Percentiles rank a stretch among this genome's conserved stretches.
phyloP scores from a whole-genome alignment of 2,329 filamentous ascomycete species.

The Fusarium sp. region DNA sequence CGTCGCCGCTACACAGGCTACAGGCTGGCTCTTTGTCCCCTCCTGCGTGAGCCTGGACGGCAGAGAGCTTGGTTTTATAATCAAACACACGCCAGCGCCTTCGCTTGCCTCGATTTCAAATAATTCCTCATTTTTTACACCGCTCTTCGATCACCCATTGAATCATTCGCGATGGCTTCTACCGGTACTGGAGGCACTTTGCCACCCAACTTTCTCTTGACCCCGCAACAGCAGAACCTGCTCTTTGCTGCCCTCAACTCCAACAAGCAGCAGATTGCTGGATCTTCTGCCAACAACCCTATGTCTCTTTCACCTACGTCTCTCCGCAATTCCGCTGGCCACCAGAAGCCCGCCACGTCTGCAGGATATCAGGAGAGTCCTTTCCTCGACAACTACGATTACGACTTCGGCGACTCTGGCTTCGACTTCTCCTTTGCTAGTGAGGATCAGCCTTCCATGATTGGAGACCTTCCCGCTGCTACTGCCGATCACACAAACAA shows the following conservation, averaged over 20 bases:
- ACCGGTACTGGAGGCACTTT: slow-evolving; percentile 56
- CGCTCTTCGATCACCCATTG: slow-evolving; percentile 2
- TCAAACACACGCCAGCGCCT: slow-evolving; percentile 5
- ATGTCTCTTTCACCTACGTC: slow-evolving; percentile 60
- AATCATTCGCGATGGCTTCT: slow-evolving; percentile 59
- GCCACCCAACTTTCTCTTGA: slow-evolving; percentile 73
- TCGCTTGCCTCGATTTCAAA: slow-evolving; percentile 18
- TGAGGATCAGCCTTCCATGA: slow-evolving; percentile 72
- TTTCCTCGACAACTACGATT: slow-evolving; percentile 80
- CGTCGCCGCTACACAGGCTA: slow-evolving; percentile 33
- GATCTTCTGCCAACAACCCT: slow-evolving; percentile 51
- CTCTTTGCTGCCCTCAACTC: slow-evolving; percentile 81
- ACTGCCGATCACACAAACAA: slow-evolving; percentile 15
- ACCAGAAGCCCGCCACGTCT: slow-evolving; percentile 53
- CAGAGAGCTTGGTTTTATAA: slow-evolving; percentile 44
- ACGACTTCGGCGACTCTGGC: slow-evolving; percentile 79
- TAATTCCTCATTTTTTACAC: slow-evolving; percentile 3
- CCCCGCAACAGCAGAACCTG: slow-evolving; percentile 80
- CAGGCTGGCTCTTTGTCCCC: slow-evolving; percentile 41
- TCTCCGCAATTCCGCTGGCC: slow-evolving; percentile 61
- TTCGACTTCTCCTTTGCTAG: slow-evolving; percentile 74
- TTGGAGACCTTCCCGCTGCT: slow-evolving; percentile 73
- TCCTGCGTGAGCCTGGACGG: slow-evolving; percentile 40
- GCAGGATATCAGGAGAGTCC: slow-evolving; percentile 77
- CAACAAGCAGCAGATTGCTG: slow-evolving; percentile 61